Evolutionary conservation across 495 filamentous ascomycete species (phyloP), one percentile per base, ranked within the genome.

Genomic region (Xylaria grammica): DNA sequence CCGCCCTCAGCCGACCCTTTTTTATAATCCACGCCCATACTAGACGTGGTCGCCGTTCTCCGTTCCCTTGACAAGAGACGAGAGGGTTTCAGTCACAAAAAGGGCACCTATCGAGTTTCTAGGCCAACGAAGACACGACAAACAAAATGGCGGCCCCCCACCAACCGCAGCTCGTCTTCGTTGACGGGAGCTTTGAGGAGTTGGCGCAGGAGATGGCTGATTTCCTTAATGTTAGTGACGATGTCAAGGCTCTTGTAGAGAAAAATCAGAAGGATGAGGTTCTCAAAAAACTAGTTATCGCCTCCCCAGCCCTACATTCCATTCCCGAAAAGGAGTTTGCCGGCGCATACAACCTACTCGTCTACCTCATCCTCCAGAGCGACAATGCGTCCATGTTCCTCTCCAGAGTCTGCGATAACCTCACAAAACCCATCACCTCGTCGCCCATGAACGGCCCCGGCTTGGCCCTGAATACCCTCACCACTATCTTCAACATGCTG

Each of bases 401-500:
- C 29, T 88, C 92, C 51, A 84, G 82, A 68, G 86, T 99, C 69
- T 97, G 95, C 83, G 82, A 87, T 65, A 91, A 94, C 78, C 91
- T 98, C 69, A 89, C 87, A 62, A 88, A 88, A 72, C 95, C 95
- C 62, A 88, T 97, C 72, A 85, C 89, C 34, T 92, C 91, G 51
- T 96, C 94, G 8, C 90, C 93, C 36, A 79, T 85, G 69, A 92
- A 96, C 75, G 93, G 94, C 63, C 84, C 90, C 60, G 88, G 90
- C 44, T 84, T 99, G 61, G 89, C 92, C 57, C 89, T 97, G 68
- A 90, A 89, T 64, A 90, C 93, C 60, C 87, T 99, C 65, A 93
- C 91, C 72, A 97, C 93, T 62, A 85, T 99, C 77, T 99, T 97
- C 90, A 99, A 99, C 82, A 91, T 96, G 55, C 87, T 98, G 58